Evolutionary conservation across 345 rosid genomes (phyloP), one percentile per base, ranked within the genome.

Genomic region (Aquilaria malaccensis): DNA sequence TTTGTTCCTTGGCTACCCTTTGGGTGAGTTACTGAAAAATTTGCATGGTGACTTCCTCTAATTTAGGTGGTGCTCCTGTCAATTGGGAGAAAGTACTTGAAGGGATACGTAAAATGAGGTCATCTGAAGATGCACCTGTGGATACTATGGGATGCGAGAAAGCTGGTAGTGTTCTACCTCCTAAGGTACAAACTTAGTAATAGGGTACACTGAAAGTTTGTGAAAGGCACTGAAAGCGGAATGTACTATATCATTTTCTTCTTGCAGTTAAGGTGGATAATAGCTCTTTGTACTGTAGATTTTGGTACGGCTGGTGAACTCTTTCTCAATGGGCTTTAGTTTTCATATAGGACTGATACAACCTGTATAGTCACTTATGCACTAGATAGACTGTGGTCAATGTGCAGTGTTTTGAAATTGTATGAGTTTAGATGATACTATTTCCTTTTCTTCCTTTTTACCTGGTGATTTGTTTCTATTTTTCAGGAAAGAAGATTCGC

Each of bases 91-190:
- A 62, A 56, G 84, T 83, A 63, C 85, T 86, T 45, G 76, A 78
- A 62, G 93, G 87, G 56, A 86, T 86, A 56, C 81, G 73, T 57
- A 73, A 63, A 73, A 86, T 86, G 85, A 80, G 93, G 69, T 77
- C 87, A 15, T 71, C 78, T 11, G 89, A 78, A 73, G 81, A 78
- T 65, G 92, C 92, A 37, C 93, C 93, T 11, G 89, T 86, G 13
- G 89, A 86, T 66, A 79, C 85, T 60, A 83, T 83, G 93, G 89
- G 93, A 67, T 86, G 93, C 64, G 89, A 86, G 75, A 83, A 79
- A 73, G 92, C 89, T 15, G 93, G 89, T 60, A 78, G 63, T 66
- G 48, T 60, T 71, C 93, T 83, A 68, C 93, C 93, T 59, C 80
- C 85, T 45, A 78, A 72, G 89, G 93, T 83, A 78, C 46, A 55